Evolutionary conservation across 257 asterid species (phyloP).

Genomic region (Voacanga thouarsii): DNA sequence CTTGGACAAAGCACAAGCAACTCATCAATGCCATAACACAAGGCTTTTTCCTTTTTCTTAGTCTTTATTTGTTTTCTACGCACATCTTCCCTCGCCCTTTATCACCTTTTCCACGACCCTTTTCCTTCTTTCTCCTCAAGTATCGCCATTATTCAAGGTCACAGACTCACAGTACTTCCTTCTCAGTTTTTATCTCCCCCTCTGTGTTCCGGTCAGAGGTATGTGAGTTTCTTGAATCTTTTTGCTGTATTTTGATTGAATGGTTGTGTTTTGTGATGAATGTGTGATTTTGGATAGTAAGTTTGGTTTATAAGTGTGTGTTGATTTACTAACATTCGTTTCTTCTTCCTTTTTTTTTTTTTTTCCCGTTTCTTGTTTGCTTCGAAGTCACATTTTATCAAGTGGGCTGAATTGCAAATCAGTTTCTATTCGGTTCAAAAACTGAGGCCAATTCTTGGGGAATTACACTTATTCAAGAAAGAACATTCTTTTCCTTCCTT

Average conservation of each 20-base stretch:
- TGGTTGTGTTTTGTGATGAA: constrained; percentile 1
- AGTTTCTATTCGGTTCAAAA: neutral
- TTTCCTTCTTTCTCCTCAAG: constrained; percentile 29
- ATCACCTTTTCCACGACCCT: constrained; percentile 8
- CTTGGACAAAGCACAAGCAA: constrained; percentile 3
- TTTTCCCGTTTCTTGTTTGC: neutral
- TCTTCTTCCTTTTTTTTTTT: neutral
- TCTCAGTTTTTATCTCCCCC: constrained; percentile 2
- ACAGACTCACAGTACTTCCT: constrained; percentile 2
- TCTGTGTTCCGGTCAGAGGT: constrained; percentile 17
- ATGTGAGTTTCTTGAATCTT: constrained; percentile 24
- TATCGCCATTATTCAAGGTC: constrained; percentile 44
- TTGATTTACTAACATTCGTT: neutral
- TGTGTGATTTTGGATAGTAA: neutral
- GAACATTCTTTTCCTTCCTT: neutral
- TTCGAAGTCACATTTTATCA: neutral
- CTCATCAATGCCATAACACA: neutral
- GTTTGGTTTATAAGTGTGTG: neutral
- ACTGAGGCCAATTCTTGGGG: neutral
- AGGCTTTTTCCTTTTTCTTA: neutral
- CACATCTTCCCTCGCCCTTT: constrained; percentile 1
- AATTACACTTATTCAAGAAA: neutral
- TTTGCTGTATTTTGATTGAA: neutral
- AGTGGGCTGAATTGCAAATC: neutral
- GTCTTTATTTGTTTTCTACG: neutral